Evolutionary conservation across 495 filamentous ascomycete species (phyloP), one percentile per base, ranked within the genome.

Genomic region (Aspergillus kassunensis): DNA sequence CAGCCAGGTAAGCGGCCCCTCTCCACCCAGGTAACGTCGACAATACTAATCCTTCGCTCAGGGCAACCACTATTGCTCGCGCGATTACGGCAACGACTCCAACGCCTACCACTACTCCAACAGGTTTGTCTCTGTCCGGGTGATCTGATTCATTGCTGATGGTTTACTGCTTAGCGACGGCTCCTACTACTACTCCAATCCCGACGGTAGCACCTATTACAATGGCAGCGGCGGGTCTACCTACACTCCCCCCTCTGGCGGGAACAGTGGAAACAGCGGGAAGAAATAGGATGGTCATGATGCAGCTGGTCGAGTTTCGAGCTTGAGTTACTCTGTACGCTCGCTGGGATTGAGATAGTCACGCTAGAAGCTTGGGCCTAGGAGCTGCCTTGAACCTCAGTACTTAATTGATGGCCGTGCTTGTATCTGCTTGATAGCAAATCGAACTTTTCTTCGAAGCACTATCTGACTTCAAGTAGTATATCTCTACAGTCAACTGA

Each of bases 31-130:
- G 13, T 23, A 9, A 13, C 37, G 23, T 9, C 23, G 7, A 44
- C 42, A 31, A 25, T 19, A 20, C 40, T 13, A 46, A 18, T 40
- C 11, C 34, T 20, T 29, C 13, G 19, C 35, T 36, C 54, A 79
- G 73, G 75, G 76, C 36, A 79, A 80, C 58, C 75, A 77, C 63
- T 79, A 71, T 50, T 76, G 74, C 60, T 54, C 63, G 35, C 69
- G 76, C 23, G 76, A 80, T 59, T 79, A 77, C 51, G 73, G 74
- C 19, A 61, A 49, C 34, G 54, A 64, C 35, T 61, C 69, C 16
- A 75, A 78, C 56, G 53, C 45, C 40, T 79, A 78, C 59, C 75
- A 79, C 54, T 79, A 79, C 55, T 76, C 73, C 47, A 80, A 80
- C 59, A 57, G 23, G 75, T 74, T 27, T 34, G 61, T 44, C 44